A percentile compares a stretch with the other conserved stretches of the same genome.
These are phyloP conservation scores for Pseudophaeomoniella oleicola DNA, from an alignment of 2,329 filamentous ascomycete species.

Conservation along the genomic window DNA sequence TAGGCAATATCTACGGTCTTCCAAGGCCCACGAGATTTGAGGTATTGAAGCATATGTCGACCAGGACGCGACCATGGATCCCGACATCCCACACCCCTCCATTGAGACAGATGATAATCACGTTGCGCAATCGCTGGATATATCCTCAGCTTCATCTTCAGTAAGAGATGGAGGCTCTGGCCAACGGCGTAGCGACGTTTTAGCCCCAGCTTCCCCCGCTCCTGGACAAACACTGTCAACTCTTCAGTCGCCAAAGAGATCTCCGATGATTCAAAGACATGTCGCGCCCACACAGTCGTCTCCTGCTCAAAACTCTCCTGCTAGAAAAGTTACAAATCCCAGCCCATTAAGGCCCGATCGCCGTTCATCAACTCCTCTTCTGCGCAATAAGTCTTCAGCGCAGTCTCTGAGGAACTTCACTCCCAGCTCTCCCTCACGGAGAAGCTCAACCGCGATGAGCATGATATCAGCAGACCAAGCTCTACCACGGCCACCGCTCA, in stretches of 20 bases:
- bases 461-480: constrained; percentile 22
- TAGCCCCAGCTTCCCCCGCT: constrained; percentile 1
- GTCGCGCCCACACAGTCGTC: constrained; percentile 4
- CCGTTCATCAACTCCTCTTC: constrained; percentile 24
- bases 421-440: constrained; percentile 28
- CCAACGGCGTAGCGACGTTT: not conserved
- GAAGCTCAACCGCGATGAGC: constrained; percentile 17
- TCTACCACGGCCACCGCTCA: constrained; percentile 23
- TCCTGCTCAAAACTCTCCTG: constrained; percentile 10
- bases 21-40: too few relatives aligned
- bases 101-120: constrained; percentile 4
- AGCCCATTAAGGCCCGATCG: constrained; percentile 28
- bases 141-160: not conserved
- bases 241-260: constrained; percentile 1
- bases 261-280: constrained; percentile 3
- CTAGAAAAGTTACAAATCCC: constrained; percentile 26
- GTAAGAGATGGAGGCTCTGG: not conserved
- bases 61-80: constrained; percentile 7
- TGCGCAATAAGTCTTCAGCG: constrained; percentile 27
- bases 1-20: too few relatives aligned
- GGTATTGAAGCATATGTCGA: not conserved
- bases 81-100: constrained; percentile 9
- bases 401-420: constrained; percentile 25
- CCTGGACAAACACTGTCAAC: not conserved
- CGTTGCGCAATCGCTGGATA: not conserved